Base-by-base conservation (phyloP, 2,329 filamentous ascomycete species). In the Ploettnerulaceae sp. region DNA sequence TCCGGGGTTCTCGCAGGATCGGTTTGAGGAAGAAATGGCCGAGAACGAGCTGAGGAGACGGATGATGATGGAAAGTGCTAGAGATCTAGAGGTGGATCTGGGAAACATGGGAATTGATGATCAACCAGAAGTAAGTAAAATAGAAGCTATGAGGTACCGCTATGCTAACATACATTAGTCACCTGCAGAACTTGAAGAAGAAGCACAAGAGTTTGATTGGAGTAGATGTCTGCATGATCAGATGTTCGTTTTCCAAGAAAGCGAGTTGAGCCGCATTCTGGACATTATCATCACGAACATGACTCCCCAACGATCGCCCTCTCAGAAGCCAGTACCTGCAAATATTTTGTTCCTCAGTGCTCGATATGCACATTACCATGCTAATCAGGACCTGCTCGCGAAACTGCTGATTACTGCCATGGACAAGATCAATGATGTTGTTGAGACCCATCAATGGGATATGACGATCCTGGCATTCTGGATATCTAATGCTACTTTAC, bases 401-500 rank as follows among this genome's bases (percentile, higher is more conserved):
- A 84, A 85, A 33, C 77, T 97, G 20, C 77, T 98, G 12, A 75
- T 86, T 20, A 84, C 85, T 26, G 89, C 93, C 28, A 95, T 95
- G 77, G 89, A 95, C 61, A 93, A 91, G 67, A 97, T 98, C 60
- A 97, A 97, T 63, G 84, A 89, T 49, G 89, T 96, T 22, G 89
- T 98, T n/a, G 93, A 97, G 67, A 79, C 79, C 51, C 83, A 91
- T 62, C 93, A 98, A 64, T 97, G 93, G 93, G 93, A 98, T 64
- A 98, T 98, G 93, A 98, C 93, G 0, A 95, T 98, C 56, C 73
- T 98, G 28, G 93, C 93, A 2, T 98, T 98, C 64, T 98, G 93
- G 93, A 89, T 96, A 61, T 97, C 93, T 1, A 98, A 98, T 65
- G 89, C 89, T 7, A 98, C 93, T 0, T 71, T 98, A 29, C 71